These are phyloP conservation scores for Grammothele lineata DNA, from an alignment of 768 basidiomycete species.

Conservation along the genomic window DNA sequence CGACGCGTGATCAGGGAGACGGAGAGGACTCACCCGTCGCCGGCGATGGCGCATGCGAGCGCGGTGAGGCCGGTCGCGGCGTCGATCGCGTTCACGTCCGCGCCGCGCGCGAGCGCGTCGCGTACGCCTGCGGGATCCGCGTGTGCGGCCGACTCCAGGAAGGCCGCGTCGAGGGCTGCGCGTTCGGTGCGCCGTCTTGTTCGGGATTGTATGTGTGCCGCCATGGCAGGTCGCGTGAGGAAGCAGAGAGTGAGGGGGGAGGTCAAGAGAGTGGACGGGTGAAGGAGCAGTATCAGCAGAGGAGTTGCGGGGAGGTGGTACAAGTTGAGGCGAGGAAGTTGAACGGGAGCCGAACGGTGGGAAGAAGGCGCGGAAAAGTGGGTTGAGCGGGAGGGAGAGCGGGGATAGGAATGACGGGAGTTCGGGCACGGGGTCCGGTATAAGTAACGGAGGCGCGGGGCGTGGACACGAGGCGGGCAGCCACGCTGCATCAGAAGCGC, in stretches of 20 bases:
- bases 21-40: conserved; percentile 47
- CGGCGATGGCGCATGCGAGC: conserved; percentile 67
- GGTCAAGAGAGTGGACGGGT: background rate
- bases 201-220: conserved; percentile 1
- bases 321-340: background rate
- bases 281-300: background rate
- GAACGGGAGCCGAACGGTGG: conserved; percentile 1
- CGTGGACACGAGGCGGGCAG: conserved; percentile 14
- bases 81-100: conserved; percentile 67
- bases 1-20: no score
- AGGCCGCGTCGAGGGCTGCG: conserved; percentile 11
- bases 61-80: conserved; percentile 50
- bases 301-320: conserved; percentile 2
- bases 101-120: conserved; percentile 51
- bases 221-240: background rate
- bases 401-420: conserved; percentile 10
- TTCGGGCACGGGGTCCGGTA: conserved; percentile 1
- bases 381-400: conserved; percentile 8
- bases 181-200: conserved; percentile 10
- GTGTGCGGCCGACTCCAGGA: conserved; percentile 42
- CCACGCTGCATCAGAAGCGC: conserved; percentile 16
- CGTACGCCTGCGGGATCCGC: conserved; percentile 54
- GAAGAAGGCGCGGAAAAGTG: conserved; percentile 1
- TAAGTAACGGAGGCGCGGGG: conserved; percentile 7
- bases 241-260: background rate